Conservation (phyloP, 345 rosid genomes). For the Acer saccharum region DNA sequence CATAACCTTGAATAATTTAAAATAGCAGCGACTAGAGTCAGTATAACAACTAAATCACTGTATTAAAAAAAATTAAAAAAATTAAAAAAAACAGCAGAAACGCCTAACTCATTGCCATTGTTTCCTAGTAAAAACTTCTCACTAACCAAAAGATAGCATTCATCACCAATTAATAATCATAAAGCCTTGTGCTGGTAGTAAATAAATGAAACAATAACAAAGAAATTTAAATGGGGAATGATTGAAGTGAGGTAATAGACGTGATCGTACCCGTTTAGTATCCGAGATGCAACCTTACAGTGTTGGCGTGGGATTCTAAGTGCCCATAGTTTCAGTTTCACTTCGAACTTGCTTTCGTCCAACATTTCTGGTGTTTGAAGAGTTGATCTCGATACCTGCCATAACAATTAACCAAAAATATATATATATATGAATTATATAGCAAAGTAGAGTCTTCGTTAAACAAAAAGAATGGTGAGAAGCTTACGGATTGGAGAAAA, state of each 20-base stretch:
- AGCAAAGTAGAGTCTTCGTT: not conserved
- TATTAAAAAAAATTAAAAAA: too few species aligned
- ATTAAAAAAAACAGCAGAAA: too few species aligned
- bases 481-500: not conserved
- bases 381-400: not conserved
- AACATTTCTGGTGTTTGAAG: constrained; percentile 31
- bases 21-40: too few species aligned
- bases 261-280: constrained; percentile 65
- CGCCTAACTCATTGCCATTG: too few species aligned
- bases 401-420: not conserved
- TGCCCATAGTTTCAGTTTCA: constrained; percentile 69
- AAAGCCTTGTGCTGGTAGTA: not conserved
- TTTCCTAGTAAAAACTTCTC: not conserved
- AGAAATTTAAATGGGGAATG: not conserved
- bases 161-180: not conserved
- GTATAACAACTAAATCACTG: too few species aligned
- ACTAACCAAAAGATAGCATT: not conserved
- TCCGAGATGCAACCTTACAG: constrained; percentile 59
- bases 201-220: not conserved
- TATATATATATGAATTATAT: not conserved
- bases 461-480: too few species aligned
- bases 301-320: constrained; percentile 83
- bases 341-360: constrained; percentile 80
- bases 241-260: not conserved
- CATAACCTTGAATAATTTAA: too few species aligned